A percentile compares a stretch with the other conserved stretches of the same genome.
Evolutionary conservation across 495 filamentous ascomycete species (phyloP).

Genomic region (Trichoderma erinaceum): DNA sequence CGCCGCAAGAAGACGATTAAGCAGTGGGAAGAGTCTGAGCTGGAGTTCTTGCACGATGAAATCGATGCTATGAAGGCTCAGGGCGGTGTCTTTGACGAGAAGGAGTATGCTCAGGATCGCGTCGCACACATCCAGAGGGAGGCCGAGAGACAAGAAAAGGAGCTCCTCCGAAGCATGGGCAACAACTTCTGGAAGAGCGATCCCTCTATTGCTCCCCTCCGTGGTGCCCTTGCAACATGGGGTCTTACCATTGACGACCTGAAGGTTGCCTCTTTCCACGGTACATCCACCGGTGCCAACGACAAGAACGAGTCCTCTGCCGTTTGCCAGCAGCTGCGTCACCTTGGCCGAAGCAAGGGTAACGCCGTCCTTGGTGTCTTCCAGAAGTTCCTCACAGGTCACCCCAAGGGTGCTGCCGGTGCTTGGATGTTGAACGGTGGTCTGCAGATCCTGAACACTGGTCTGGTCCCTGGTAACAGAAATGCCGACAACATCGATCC

Average conservation of each 20-base stretch:
- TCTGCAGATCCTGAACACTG: slow-evolving; percentile 87
- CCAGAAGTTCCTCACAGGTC: slow-evolving; percentile 98
- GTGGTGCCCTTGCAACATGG: slow-evolving; percentile 94
- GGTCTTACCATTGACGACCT: slow-evolving; percentile 96
- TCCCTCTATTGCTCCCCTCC: slow-evolving; percentile 84
- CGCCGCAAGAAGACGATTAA: slow-evolving; percentile 86
- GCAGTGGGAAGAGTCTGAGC: slow-evolving; percentile 91
- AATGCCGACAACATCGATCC: slow-evolving; percentile 98
- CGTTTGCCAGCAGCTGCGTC: slow-evolving; percentile 91
- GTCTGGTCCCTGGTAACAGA: slow-evolving; percentile 91
- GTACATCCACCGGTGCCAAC: slow-evolving; percentile 95
- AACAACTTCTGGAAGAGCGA: slow-evolving; percentile 99
- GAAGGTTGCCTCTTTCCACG: slow-evolving; percentile 93
- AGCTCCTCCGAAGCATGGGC: slow-evolving; percentile 81
- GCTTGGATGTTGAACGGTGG: slow-evolving; percentile 99
- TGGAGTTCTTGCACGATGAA: slow-evolving; percentile 88
- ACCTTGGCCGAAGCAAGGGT: slow-evolving; percentile 91
- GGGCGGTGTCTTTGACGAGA: slow-evolving; percentile 60
- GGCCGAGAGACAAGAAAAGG: slow-evolving; percentile 81
- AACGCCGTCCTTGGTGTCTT: slow-evolving; percentile 96
- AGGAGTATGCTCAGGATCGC: slow-evolving; percentile 81
- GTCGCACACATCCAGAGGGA: slow-evolving; percentile 83
- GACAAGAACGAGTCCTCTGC: slow-evolving; percentile 99
- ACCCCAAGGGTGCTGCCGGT: slow-evolving; percentile 98
- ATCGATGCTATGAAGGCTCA: slow-evolving; percentile 84